phyloP scores from a whole-genome alignment of 306 rosid species.

The Quercus ilex region DNA sequence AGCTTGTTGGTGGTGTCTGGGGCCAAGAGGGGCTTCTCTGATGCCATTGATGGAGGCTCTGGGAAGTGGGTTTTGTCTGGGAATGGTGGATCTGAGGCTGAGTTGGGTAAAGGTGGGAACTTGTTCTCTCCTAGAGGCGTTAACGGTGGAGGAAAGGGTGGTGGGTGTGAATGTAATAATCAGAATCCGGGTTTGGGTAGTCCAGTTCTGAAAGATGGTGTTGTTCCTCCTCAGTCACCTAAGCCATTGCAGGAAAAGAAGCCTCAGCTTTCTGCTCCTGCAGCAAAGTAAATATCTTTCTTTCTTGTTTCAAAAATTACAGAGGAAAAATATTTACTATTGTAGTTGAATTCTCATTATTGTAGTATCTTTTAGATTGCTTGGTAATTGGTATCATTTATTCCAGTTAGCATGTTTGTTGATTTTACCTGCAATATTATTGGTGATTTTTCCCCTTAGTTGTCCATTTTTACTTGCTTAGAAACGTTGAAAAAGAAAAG shows the following conservation, averaged over 20 bases:
- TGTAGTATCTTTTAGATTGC: not conserved
- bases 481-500: not conserved
- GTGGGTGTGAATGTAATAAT: constrained; percentile 36
- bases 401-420: not conserved
- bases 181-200: constrained; percentile 39
- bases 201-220: constrained; percentile 49
- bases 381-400: not conserved
- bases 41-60: constrained; percentile 68
- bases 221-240: constrained; percentile 37
- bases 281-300: constrained; percentile 52
- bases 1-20: constrained; percentile 46
- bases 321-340: not conserved
- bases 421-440: not conserved
- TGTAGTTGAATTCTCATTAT: not conserved
- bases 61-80: constrained; percentile 71
- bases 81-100: constrained; percentile 63
- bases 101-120: constrained; percentile 48
- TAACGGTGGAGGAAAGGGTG: constrained; percentile 30
- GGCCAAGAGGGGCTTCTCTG: constrained; percentile 88
- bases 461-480: not conserved
- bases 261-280: constrained; percentile 63
- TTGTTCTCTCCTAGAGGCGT: constrained; percentile 60
- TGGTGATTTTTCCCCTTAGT: not conserved
- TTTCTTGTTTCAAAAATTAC: not conserved
- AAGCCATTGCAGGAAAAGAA: constrained; percentile 67